Evolutionary conservation across 1,284 basidiomycete species (phyloP).

Genomic region (Stygiomarasmius scandens): DNA sequence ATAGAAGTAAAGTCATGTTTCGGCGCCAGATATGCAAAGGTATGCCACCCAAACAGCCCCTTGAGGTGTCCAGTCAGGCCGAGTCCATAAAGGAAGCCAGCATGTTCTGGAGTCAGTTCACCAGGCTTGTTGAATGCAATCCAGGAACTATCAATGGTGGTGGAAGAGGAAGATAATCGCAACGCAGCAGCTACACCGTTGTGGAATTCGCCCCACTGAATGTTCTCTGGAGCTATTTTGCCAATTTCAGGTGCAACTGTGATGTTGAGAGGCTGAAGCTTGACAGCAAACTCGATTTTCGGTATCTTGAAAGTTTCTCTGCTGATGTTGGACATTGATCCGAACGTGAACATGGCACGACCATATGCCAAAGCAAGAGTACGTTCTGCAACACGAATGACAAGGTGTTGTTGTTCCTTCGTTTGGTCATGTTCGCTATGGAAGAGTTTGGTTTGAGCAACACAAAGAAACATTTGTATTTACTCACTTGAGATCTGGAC

Average conservation of each 20-base stretch:
- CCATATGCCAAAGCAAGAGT: slow-evolving; percentile 87
- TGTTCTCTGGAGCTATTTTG: slow-evolving; percentile 69
- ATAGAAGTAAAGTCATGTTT: slow-evolving; percentile 96
- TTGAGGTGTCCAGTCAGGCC: slow-evolving; percentile 91
- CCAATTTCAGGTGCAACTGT: slow-evolving; percentile 64
- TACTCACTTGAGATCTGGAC: slow-evolving; percentile 72
- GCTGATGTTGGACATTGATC: slow-evolving; percentile 69
- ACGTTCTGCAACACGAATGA: slow-evolving; percentile 78
- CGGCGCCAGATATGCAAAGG: slow-evolving; percentile 89
- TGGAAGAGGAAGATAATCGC: slow-evolving; percentile 71
- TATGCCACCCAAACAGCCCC: slow-evolving; percentile 87
- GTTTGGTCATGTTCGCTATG: slow-evolving; percentile 77
- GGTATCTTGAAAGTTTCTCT: slow-evolving; percentile 81
- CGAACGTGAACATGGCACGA: slow-evolving; percentile 86
- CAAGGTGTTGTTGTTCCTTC: slow-evolving; percentile 81
- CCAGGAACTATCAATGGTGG: slow-evolving; percentile 88
- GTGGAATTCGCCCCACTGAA: slow-evolving; percentile 96
- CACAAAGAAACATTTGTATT: not conserved
- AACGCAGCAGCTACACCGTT: slow-evolving; percentile 94
- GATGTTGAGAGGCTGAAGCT: slow-evolving; percentile 71
- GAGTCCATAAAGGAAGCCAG: slow-evolving; percentile 92
- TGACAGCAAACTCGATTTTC: slow-evolving; percentile 78
- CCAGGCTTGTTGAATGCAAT: slow-evolving; percentile 91
- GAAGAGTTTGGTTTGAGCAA: slow-evolving; percentile 3
- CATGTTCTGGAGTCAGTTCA: slow-evolving; percentile 88